Evolutionary conservation across 495 filamentous ascomycete species (phyloP), one percentile per base, ranked within the genome.

Genomic region (Diplogelasinospora grovesii): DNA sequence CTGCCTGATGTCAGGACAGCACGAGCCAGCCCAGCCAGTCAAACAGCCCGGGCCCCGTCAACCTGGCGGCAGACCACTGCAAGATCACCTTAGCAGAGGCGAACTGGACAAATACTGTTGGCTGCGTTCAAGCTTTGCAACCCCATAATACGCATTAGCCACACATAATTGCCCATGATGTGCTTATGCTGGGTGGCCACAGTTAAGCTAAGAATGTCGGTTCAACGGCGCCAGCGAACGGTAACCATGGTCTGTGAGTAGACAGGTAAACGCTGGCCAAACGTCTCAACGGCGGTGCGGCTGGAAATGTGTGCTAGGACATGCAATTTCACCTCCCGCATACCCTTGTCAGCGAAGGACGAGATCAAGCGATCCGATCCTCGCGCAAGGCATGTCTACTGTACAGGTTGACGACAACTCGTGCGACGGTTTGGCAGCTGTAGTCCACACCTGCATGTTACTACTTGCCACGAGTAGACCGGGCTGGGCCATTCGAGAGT

Each of bases 211-310:
- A 29, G 38, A 10, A 11, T 22, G 26, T 25, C 31, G n/a, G n/a
- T n/a, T n/a, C 41, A 31, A 21, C 36, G 41, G 41, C 41, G 41
- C 41, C 22, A 43, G 30, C 27, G 30, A 11, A 36, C 13, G 31
- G 16, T n/a, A n/a, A n/a, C n/a, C n/a, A n/a, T n/a, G n/a, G n/a
- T n/a, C n/a, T n/a, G n/a, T n/a, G n/a, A n/a, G n/a, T n/a, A n/a
- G n/a, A n/a, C n/a, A n/a, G n/a, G n/a, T n/a, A n/a, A n/a, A n/a
- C n/a, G n/a, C n/a, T 43, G 28, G 41, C 37, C 34, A 24, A 19
- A 28, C 25, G 28, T 48, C 45, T 52, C 52, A 60, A 54, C 56
- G 53, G 53, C 50, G 36, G 35, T 49, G 49, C 50, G 52, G 43
- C 43, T 50, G 52, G 55, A 41, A 39, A 28, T 32, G 26, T 20